Base-by-base conservation (phyloP, 352 stramenopile species). In the Pythium vanterpoolii region DNA sequence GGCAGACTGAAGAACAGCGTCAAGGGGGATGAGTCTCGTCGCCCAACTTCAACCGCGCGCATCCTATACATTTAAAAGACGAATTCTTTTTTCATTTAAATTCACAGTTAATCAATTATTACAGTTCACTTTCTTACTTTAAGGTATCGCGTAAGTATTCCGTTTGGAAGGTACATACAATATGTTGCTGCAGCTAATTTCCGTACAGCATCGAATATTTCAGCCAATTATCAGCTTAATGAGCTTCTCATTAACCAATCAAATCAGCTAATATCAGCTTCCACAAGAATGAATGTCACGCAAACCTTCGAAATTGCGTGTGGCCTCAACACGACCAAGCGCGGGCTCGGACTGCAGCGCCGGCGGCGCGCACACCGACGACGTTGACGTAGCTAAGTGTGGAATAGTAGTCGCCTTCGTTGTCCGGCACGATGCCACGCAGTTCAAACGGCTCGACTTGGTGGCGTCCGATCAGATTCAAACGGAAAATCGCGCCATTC, bases 371-470 rank as follows among this genome's bases (percentile, higher is more conserved):
- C n/a, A n/a, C n/a, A 2, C 82, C 82, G 7, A 84, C 56, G 19
- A 81, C 78, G 33, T 86, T 86, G 36, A 93, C 79, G 53, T 89
- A 86, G 59, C 83, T 93, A 8, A 93, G 10, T 3, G 5, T 18
- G 10, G 5, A 5, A 40, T 40, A 40, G 10, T 40, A 40, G 5
- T 40, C 10, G 5, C 5, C 5, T 5, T 18, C 5, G 10, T 16
- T 6, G 10, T 40, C 34, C 5, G 5, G 5, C 3, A 18, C 34
- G 34, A 16, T 40, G 34, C 34, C 5, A 4, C 10, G 34, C 27
- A 93, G 56, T 56, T 88, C 74, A 53, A 88, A 91, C 3, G 81
- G 89, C 47, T 93, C 77, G 16, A 68, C 72, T 62, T 91, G 83
- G 39, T 90, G 82, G 9, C 83, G 79, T 14, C 83, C 83, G 24